Conservation (phyloP, 352 stramenopile genomes). For the Phytophthora aleatoria region DNA sequence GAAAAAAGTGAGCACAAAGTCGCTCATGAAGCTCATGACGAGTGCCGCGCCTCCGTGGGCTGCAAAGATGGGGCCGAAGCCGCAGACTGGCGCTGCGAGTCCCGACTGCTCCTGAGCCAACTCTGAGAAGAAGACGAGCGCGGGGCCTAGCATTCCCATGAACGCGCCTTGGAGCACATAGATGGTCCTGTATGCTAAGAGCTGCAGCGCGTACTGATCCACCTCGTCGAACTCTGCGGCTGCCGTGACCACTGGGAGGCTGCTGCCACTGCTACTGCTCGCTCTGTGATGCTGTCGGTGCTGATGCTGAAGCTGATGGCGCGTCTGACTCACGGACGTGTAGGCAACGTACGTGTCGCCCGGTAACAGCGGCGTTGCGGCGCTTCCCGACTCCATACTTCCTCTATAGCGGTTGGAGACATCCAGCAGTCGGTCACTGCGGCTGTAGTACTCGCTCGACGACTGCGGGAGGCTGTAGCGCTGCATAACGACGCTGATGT, state of each 20-base stretch:
- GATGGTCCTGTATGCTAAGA: conserved; percentile 68
- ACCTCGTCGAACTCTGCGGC: conserved; percentile 40
- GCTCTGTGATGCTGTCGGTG: conserved; percentile 36
- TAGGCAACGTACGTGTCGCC: conserved; percentile 29
- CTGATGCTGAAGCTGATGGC: conserved; percentile 29
- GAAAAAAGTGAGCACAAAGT: conserved; percentile 70
- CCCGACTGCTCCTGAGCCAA: conserved; percentile 43
- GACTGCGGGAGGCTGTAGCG: conserved; percentile 29
- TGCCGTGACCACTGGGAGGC: conserved; percentile 14
- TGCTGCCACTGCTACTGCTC: conserved; percentile 34
- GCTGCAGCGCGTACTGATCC: conserved; percentile 60
- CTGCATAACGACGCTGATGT: conserved; percentile 17
- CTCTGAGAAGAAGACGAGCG: conserved; percentile 71
- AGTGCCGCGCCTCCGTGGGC: conserved; percentile 71
- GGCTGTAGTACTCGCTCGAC: conserved; percentile 24
- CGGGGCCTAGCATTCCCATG: conserved; percentile 66
- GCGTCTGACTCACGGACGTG: conserved; percentile 25
- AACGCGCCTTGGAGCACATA: conserved; percentile 73
- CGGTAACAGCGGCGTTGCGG: conserved; percentile 9
- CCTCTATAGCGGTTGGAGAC: conserved; percentile 25
- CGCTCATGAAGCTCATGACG: conserved; percentile 81
- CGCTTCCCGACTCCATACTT: conserved; percentile 7
- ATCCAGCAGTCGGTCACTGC: conserved; percentile 20
- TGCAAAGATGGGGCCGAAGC: conserved; percentile 77
- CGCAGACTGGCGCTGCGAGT: conserved; percentile 58